phyloP scores from a whole-genome alignment of 768 basidiomycete species.

The Peribolospora kevripleyi region DNA sequence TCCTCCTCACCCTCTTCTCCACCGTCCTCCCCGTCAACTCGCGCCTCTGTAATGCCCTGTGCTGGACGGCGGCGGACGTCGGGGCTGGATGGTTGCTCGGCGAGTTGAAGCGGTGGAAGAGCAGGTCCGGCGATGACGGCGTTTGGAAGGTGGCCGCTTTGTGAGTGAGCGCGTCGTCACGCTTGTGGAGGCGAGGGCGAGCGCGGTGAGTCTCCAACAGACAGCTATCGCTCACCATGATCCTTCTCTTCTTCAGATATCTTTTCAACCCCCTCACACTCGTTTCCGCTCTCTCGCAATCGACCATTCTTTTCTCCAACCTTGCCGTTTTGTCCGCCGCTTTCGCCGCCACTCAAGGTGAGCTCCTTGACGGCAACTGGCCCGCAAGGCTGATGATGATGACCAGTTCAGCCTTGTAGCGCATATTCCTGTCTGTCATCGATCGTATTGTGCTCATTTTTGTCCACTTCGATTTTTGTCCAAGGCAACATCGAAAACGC shows the following conservation, averaged over 20 bases:
- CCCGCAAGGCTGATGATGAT: no score
- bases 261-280: slow-evolving; percentile 74
- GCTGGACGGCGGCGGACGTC: slow-evolving; percentile 46
- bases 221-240: not conserved
- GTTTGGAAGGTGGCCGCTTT: slow-evolving; percentile 39
- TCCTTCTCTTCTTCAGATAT: slow-evolving; percentile 29
- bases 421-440: not conserved
- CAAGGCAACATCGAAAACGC: slow-evolving; percentile 36
- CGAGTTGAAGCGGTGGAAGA: slow-evolving; percentile 43
- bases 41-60: slow-evolving; percentile 25
- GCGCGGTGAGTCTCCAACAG: slow-evolving; percentile 3
- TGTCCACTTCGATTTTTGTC: not conserved
- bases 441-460: not conserved
- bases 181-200: not conserved
- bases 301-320: slow-evolving; percentile 65
- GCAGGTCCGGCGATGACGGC: slow-evolving; percentile 23
- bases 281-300: slow-evolving; percentile 51
- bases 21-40: slow-evolving; percentile 30
- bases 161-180: slow-evolving; percentile 26
- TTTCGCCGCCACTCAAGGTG: slow-evolving; percentile 46
- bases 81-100: slow-evolving; percentile 34
- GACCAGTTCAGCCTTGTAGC: no score
- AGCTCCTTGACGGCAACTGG: slow-evolving; percentile 2
- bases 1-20: slow-evolving; percentile 52
- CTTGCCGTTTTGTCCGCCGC: slow-evolving; percentile 39